Evolutionary conservation across 495 filamentous ascomycete genomes (phyloP).

Genomic region (Penicillium waksmanii): DNA sequence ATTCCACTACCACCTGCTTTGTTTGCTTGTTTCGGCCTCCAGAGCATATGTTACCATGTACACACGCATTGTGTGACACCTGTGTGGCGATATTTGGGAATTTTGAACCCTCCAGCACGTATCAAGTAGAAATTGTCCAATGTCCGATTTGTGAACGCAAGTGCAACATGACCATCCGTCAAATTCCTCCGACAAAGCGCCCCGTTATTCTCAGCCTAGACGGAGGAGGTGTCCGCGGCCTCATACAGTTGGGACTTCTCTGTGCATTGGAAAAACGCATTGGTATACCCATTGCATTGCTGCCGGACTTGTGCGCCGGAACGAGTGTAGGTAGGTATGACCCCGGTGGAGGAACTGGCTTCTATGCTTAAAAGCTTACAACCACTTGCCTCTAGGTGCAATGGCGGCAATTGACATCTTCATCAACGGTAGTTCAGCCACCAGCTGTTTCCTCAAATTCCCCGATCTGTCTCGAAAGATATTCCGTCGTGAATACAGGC

Average conservation of each 20-base stretch:
- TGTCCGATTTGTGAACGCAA: constrained; percentile 40
- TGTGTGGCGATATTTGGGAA: constrained; percentile 33
- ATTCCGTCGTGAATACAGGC: not conserved
- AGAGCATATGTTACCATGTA: constrained; percentile 37
- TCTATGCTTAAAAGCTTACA: not conserved
- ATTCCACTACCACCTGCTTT: constrained; percentile 28
- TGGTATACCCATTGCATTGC: constrained; percentile 41
- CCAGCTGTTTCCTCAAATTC: not conserved
- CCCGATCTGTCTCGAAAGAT: not conserved
- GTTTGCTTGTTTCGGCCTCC: constrained; percentile 30
- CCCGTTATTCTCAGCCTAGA: constrained; percentile 59
- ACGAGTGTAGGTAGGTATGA: constrained; percentile 49
- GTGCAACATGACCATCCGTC: constrained; percentile 29
- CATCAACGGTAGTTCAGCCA: not conserved
- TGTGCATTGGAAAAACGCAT: constrained; percentile 33
- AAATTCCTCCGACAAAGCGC: constrained; percentile 47
- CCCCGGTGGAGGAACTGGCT: not conserved
- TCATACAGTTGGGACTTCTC: constrained; percentile 55
- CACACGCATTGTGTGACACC: constrained; percentile 36
- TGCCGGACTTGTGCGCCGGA: constrained; percentile 57
- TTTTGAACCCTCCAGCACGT: constrained; percentile 8
- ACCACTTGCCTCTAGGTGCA: not conserved
- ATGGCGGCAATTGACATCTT: constrained; percentile 11
- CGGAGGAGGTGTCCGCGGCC: constrained; percentile 56
- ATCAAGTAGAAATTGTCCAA: constrained; percentile 25